These are phyloP conservation scores for Tinospora cordifolia DNA, from an alignment of 164 flowering plant species.

Conservation along the genomic window DNA sequence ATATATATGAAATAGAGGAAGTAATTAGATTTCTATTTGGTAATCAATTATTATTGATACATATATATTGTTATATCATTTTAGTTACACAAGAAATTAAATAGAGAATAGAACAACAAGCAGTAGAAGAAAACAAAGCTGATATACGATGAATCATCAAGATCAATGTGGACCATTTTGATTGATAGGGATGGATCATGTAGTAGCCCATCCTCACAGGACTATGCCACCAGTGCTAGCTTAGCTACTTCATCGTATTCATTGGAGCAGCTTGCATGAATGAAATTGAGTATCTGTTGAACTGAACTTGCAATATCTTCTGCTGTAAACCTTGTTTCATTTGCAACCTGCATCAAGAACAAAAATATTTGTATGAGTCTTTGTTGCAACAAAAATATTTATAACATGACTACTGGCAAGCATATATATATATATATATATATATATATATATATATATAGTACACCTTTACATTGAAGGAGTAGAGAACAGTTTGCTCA, in stretches of 20 bases:
- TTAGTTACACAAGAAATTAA: too few relatives aligned
- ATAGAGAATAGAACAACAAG: neutral
- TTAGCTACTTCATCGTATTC: neutral
- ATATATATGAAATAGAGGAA: too few relatives aligned
- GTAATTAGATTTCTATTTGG: too few relatives aligned
- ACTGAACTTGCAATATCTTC: slow-evolving; percentile 85
- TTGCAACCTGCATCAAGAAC: slow-evolving; percentile 34
- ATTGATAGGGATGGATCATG: neutral
- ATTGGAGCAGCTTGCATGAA: slow-evolving; percentile 59
- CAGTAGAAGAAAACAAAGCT: neutral
- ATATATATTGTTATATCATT: too few relatives aligned
- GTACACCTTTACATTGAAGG: slow-evolving; percentile 94
- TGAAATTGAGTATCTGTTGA: slow-evolving; percentile 80
- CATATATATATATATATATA: too few relatives aligned
- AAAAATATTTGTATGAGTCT: too few relatives aligned
- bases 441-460: too few relatives aligned
- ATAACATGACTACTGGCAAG: too few relatives aligned
- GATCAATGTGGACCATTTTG: neutral
- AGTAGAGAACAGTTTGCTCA: slow-evolving; percentile 92
- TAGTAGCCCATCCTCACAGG: neutral
- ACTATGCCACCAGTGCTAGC: neutral
- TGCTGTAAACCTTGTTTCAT: slow-evolving; percentile 61
- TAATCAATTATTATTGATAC: too few relatives aligned
- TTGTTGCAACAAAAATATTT: neutral
- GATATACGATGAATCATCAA: neutral